These are phyloP conservation scores for Pyrenophora seminiperda DNA, from an alignment of 2,329 filamentous ascomycete genomes.

Conservation along the genomic window DNA sequence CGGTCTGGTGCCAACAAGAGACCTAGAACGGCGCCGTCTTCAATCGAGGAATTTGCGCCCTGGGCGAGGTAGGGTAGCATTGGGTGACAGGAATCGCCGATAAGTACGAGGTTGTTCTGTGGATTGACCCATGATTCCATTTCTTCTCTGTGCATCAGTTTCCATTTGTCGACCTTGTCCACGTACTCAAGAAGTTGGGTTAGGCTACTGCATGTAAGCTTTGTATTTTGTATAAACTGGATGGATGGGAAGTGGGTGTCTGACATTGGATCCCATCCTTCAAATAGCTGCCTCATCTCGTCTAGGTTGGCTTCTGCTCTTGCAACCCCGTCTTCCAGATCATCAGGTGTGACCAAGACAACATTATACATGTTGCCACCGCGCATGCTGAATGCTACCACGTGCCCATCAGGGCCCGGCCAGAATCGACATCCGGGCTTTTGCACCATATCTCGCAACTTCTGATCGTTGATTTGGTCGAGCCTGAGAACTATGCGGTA, in stretches of 20 bases:
- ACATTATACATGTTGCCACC: slow-evolving; percentile 67
- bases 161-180: slow-evolving; percentile 70
- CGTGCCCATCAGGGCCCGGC: slow-evolving; percentile 67
- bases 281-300: slow-evolving; percentile 66
- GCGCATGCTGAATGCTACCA: slow-evolving; percentile 66
- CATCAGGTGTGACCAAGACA: slow-evolving; percentile 68
- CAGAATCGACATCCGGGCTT: slow-evolving; percentile 64
- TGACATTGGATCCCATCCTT: slow-evolving; percentile 67
- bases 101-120: slow-evolving; percentile 63
- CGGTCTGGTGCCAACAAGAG: slow-evolving; percentile 52
- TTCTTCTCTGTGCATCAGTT: slow-evolving; percentile 61
- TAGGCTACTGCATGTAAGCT: slow-evolving; percentile 18
- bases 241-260: slow-evolving; percentile 44
- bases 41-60: slow-evolving; percentile 68
- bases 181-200: slow-evolving; percentile 51
- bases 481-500: slow-evolving; percentile 65
- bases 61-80: slow-evolving; percentile 46
- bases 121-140: slow-evolving; percentile 46
- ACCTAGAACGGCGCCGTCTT: slow-evolving; percentile 71
- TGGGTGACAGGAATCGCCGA: slow-evolving; percentile 42
- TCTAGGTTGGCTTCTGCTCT: slow-evolving; percentile 60
- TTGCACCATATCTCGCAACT: slow-evolving; percentile 59
- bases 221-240: slow-evolving; percentile 24
- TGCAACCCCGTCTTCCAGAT: slow-evolving; percentile 60
- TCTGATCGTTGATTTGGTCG: slow-evolving; percentile 58